Evolutionary conservation across 441 rosid genomes (phyloP), one percentile per base, ranked within the genome.

Genomic region (Brassica hybrid): DNA sequence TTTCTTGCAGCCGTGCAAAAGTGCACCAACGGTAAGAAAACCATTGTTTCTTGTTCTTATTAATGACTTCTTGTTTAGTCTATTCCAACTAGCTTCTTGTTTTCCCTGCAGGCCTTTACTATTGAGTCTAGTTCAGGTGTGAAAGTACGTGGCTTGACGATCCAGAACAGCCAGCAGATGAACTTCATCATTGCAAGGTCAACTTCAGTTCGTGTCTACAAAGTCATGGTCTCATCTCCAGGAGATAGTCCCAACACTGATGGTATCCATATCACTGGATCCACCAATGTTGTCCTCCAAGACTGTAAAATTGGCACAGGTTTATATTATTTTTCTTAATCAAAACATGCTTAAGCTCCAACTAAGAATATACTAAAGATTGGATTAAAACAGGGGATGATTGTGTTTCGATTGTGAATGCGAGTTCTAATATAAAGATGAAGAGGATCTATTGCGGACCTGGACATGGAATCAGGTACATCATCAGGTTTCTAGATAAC

Each of bases 301-400:
- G 92, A 92, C 82, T 81, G 88, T 87, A 92, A 92, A 86, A 92
- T 94, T 23, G 93, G 96, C 86, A 92, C 97, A 92, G 98, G 98
- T 94, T 48, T 45, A 8, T 34, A 13, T 69, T 57, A 0, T 17
- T 36, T 19, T 8, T 5, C 54, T 32, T 11, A 69, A 19, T 23
- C 65, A 71, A 71, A 38, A 36, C 43, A 23, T 43, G 36, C 18
- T 60, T 57, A n/a, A 48, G 19, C 32, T 57, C 25, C 56, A 13
- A 32, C 50, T 17, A 6, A 5, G n/a, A n/a, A 25, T 41, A 25
- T 62, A 61, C 12, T 61, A 1, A 69, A 45, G 7, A 60, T 12
- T 23, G 77, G 65, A 68, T 74, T n/a, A 43, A 19, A 66, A 84
- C 89, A 94, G 98, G 98, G 56, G 98, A 94, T 82, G 97, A 94